Evolutionary conservation across 208 protist species (phyloP).

Genomic region (Leishmania guyanensis): DNA sequence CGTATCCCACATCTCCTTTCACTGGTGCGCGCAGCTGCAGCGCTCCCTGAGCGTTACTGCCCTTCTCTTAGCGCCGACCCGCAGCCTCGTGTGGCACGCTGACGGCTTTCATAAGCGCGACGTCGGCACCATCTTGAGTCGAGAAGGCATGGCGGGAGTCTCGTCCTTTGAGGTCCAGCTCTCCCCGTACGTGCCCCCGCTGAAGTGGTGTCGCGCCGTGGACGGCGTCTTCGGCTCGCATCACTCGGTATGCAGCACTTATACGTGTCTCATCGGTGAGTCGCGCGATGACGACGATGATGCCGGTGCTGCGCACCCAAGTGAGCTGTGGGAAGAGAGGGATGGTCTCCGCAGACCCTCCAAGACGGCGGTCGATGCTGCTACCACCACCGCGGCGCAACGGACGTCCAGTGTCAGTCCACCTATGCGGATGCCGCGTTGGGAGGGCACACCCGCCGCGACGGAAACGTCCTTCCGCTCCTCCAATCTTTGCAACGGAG

Average conservation of each 20-base stretch:
- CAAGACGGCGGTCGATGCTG: background rate
- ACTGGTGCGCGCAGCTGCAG: slow-evolving; percentile 71
- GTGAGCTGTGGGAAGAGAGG: background rate
- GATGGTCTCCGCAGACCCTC: background rate
- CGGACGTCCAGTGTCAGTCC: background rate
- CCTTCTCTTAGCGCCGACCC: slow-evolving; percentile 14
- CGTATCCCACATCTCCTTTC: slow-evolving; percentile 23
- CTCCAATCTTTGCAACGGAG: background rate
- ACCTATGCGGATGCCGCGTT: background rate
- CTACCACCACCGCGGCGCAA: no score
- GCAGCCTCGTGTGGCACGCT: background rate
- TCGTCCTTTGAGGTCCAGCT: slow-evolving; percentile 35
- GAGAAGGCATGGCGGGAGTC: background rate
- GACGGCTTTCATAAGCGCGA: background rate
- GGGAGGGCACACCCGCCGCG: background rate
- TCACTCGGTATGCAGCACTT: slow-evolving; percentile 34
- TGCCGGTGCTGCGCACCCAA: background rate
- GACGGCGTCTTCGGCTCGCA: slow-evolving; percentile 68
- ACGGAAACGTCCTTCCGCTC: background rate
- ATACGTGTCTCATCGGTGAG: slow-evolving; percentile 9
- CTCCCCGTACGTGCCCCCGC: slow-evolving; percentile 43
- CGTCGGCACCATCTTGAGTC: no score
- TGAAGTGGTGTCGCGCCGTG: slow-evolving; percentile 50
- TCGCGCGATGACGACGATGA: background rate
- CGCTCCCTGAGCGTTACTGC: slow-evolving; percentile 49